Evolutionary conservation across 495 filamentous ascomycete genomes (phyloP).

Genomic region (Venustampulla echinocandica): DNA sequence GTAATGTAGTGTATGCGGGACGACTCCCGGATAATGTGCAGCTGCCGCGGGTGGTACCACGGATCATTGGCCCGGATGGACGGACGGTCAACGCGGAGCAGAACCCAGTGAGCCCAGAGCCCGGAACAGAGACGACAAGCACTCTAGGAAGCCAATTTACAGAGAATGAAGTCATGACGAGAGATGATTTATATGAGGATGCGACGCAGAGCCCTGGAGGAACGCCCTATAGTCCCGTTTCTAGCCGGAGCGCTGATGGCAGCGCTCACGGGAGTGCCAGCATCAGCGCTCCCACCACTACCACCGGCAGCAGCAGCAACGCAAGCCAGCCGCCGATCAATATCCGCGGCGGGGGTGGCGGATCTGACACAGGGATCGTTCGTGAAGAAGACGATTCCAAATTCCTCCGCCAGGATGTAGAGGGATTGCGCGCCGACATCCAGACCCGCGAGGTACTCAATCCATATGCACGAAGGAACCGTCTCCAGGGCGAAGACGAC

Average conservation of each 20-base stretch:
- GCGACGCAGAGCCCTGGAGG: not conserved
- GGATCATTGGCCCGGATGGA: conserved; percentile 28
- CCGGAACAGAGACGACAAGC: conserved; percentile 11
- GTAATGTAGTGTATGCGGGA: conserved; percentile 41
- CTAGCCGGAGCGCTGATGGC: not conserved
- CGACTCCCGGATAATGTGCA: conserved; percentile 41
- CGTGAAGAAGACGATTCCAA: conserved; percentile 6
- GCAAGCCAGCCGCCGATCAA: not conserved
- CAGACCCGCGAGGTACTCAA: not conserved
- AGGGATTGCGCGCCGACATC: conserved; percentile 1
- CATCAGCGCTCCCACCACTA: not conserved
- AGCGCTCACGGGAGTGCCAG: not conserved
- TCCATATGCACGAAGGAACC: conserved; percentile 6
- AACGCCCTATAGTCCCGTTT: conserved; percentile 3
- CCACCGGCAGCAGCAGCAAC: not conserved
- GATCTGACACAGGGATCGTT: not conserved
- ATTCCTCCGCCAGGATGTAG: conserved; percentile 1
- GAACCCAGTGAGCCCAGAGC: conserved; percentile 12
- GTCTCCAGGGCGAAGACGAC: conserved; percentile 32
- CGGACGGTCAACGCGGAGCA: conserved; percentile 19
- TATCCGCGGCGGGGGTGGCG: not conserved
- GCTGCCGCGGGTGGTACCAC: conserved; percentile 32
- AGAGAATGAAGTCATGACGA: conserved; percentile 31
- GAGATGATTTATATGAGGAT: conserved; percentile 11
- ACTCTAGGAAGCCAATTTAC: conserved; percentile 46